A percentile compares a stretch with the other conserved stretches of the same genome.
Conservation (phyloP, 306 rosid species). For the Lathyrus sativus region DNA sequence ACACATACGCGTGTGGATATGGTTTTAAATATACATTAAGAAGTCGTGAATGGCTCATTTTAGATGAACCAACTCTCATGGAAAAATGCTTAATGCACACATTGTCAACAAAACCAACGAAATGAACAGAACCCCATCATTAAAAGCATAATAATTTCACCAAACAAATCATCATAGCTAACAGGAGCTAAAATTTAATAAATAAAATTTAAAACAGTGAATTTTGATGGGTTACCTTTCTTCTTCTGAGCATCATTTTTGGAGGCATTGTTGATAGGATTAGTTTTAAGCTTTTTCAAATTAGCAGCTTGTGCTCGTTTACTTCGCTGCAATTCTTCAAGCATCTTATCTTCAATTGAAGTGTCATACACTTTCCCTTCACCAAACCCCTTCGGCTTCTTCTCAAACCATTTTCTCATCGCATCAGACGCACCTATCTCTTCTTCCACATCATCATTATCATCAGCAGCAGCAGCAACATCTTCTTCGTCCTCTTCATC, state of each 20-base stretch:
- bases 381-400: constrained; percentile 77
- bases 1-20: no score
- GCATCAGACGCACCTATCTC: constrained; percentile 52
- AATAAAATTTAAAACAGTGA: not conserved
- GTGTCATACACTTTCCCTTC: constrained; percentile 79
- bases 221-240: constrained; percentile 47
- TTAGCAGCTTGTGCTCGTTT: constrained; percentile 56
- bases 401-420: constrained; percentile 64
- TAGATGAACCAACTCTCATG: not conserved
- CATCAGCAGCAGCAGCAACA: not conserved
- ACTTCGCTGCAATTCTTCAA: constrained; percentile 68
- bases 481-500: constrained; percentile 19
- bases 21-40: no score
- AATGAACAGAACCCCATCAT: constrained; percentile 23
- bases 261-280: constrained; percentile 32
- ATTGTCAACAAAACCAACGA: not conserved
- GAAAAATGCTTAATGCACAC: constrained; percentile 4
- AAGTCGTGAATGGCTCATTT: not conserved
- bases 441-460: constrained; percentile 44
- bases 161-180: constrained; percentile 5
- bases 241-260: constrained; percentile 31
- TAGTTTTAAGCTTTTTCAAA: constrained; percentile 54
- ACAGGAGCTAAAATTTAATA: not conserved
- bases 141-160: not conserved
- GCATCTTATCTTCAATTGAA: constrained; percentile 77